phyloP scores from a whole-genome alignment of 177 flowering plant species.

The Vitis hybrid region DNA sequence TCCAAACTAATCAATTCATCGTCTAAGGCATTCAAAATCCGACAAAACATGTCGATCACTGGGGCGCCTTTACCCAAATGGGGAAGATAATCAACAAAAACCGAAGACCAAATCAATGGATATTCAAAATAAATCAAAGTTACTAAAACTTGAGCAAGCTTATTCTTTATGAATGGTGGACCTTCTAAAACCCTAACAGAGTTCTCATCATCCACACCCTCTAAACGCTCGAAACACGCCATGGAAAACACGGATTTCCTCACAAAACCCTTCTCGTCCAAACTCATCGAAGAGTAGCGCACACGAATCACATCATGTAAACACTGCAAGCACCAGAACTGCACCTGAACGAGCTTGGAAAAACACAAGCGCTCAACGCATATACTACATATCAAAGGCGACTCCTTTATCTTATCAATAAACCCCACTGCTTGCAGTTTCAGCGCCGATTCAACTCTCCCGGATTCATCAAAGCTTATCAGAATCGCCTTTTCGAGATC shows the following conservation, averaged over 20 bases:
- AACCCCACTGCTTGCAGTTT: conserved; percentile 69
- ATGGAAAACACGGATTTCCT: conserved; percentile 68
- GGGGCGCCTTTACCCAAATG: conserved; percentile 58
- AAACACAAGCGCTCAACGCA: conserved; percentile 66
- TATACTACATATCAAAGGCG: conserved; percentile 51
- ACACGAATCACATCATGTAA: conserved; percentile 66
- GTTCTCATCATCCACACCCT: conserved; percentile 34
- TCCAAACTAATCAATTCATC: conserved; percentile 89
- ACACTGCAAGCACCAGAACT: conserved; percentile 95
- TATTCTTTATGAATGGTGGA: conserved; percentile 80
- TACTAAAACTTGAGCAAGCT: conserved; percentile 90
- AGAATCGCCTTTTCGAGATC: conserved; percentile 89
- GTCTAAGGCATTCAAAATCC: conserved; percentile 83
- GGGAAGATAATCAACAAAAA: conserved; percentile 74
- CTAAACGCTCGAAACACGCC: conserved; percentile 41
- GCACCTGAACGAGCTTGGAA: conserved; percentile 63
- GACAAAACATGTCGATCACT: conserved; percentile 91
- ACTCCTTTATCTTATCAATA: conserved; percentile 64
- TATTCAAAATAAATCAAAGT: conserved; percentile 82
- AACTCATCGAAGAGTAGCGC: conserved; percentile 48
- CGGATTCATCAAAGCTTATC: conserved; percentile 89
- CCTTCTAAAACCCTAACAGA: conserved; percentile 57
- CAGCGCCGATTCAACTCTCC: conserved; percentile 53
- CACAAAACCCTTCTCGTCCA: conserved; percentile 62
- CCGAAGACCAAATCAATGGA: conserved; percentile 74